Evolutionary conservation across 2,329 filamentous ascomycete species (phyloP), one percentile per base, ranked within the genome.

Genomic region (Xylariomycetidae sp.): DNA sequence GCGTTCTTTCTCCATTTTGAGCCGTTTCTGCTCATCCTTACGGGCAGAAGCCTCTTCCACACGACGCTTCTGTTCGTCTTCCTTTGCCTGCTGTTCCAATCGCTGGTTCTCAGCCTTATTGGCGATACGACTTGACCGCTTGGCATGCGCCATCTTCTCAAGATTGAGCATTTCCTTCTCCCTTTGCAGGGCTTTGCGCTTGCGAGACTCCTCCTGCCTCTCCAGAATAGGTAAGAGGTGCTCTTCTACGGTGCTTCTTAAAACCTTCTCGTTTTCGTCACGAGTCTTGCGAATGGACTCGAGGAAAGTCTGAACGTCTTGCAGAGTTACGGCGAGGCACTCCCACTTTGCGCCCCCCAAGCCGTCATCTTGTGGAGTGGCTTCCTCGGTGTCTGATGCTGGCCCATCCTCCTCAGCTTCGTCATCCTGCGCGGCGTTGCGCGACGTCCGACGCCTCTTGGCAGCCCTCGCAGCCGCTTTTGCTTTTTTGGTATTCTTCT

Each of bases 131-230:
- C 87, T 94, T 1, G 92, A 98, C 42, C 92, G 74, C 64, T 98
- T 98, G 4, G 92, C 90, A 36, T 83, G 86, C n/a, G 88, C 88
- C 63, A 97, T 74, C 56, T 92, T 90, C 48, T 90, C 82, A 45
- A 94, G 61, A 46, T 80, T 88, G 33, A 88, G 68, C 15, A 94
- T 62, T 51, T 97, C 90, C 42, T 82, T 86, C 55, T 94, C 78
- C 48, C 83, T 70, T 41, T 80, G 74, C 3, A 67, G 50, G 31
- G 83, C 69, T 67, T 87, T 72, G 63, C 78, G 64, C 58, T 90
- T 89, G 40, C 81, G 80, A 18, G 80, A 75, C 49, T 89, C 75
- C 48, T 82, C 79, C 45, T 85, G 80, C 51, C 85, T 85, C 59
- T 94, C 82, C 11, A 98, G 74, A 23, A 94, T 76, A 1, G 92